Percentiles rank a stretch among this genome's conserved stretches.
phyloP scores from a whole-genome alignment of 2,329 filamentous ascomycete genomes.

The Paracorniculantispora psalliotae region DNA sequence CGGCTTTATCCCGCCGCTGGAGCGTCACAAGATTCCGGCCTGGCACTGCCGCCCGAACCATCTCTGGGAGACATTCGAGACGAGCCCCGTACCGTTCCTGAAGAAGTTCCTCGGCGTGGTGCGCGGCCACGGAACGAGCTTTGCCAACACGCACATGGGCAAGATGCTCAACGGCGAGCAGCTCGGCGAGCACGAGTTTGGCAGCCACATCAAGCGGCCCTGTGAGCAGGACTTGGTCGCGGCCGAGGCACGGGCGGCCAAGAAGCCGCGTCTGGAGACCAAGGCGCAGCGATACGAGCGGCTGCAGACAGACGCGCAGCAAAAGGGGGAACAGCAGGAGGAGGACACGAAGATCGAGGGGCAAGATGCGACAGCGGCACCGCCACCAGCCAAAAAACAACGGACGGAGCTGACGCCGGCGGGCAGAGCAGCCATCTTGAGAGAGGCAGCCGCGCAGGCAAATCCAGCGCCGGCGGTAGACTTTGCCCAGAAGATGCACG shows the following conservation, averaged over 20 bases:
- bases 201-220: not conserved
- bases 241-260: not conserved
- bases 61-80: slow-evolving; percentile 17
- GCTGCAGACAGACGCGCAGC: no score
- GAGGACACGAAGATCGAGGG: not conserved
- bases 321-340: not conserved
- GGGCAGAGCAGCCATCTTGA: no score
- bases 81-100: slow-evolving; percentile 35
- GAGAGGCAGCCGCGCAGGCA: no score
- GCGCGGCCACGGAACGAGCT: slow-evolving; percentile 31
- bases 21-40: not conserved
- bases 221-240: not conserved
- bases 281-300: not conserved
- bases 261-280: not conserved
- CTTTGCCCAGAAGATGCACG: no score
- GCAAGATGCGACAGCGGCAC: not conserved
- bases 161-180: slow-evolving; percentile 30
- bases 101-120: slow-evolving; percentile 31
- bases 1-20: slow-evolving; percentile 29
- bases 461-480: no score
- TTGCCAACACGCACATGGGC: slow-evolving; percentile 39
- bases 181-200: slow-evolving; percentile 20
- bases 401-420: no score
- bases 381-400: no score
- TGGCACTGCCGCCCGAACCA: not conserved